Base-by-base conservation (phyloP, 352 stramenopile species). In the Blastocystis sp. region DNA sequence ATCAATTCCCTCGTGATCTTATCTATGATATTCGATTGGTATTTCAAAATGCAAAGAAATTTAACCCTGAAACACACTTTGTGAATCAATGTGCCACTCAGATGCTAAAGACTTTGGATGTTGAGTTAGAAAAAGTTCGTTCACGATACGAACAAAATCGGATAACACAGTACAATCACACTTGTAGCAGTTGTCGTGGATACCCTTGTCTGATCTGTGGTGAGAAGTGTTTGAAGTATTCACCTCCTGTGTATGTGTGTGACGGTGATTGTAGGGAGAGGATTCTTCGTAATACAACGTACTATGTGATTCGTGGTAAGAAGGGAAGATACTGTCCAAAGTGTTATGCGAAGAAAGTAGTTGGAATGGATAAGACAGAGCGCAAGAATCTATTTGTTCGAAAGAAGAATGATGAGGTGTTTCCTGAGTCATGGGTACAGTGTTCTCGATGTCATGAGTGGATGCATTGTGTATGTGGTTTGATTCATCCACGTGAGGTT, bases 401-500 rank as follows among this genome's bases (percentile, higher is more conserved):
- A 27, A 83, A 83, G 71, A 83, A 83, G 71, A 83, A 83, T 43
- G 71, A 83, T 39, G 71, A 65, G 16, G 57, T 65, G 52, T 69
- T 83, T 59, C 71, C 71, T 16, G 71, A 83, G 19, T 83, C 71
- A 6, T 83, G 71, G 71, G 43, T 83, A 6, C 71, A 83, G 32
- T 83, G 71, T 6, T 59, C 32, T 0, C 52, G 52, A 37, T 83
- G 71, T 32, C 71, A 19, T 9, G 71, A 83, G 52, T 83, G 57
- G 52, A 69, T 83, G 42, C 71, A 83, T 43, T 83, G 52, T 29
- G 37, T 69, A n/a, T 83, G 71, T 52, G 71, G 71, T 14, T 32
- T 83, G 5, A 39, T 83, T 19, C 71, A 83, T 59, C 71, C 71
- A 6, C 71, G 71, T n/a, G 27, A 83, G 19, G 57, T 49, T 32